Conservation (phyloP, 306 rosid species). For the Gastrolobium bilobum region DNA sequence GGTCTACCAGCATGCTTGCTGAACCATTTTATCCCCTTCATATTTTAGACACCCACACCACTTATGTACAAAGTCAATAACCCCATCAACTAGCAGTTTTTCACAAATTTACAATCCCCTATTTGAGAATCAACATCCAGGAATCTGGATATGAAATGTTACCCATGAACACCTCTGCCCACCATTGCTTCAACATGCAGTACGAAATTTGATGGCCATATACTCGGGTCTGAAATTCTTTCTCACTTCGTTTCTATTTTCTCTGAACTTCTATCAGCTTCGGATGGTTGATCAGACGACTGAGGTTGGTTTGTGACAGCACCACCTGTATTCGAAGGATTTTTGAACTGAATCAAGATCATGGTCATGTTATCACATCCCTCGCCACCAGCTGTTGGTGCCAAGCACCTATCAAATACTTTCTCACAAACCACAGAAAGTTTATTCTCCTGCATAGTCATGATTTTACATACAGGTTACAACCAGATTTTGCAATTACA, state of each 20-base stretch:
- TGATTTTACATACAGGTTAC: slow-evolving; percentile 25
- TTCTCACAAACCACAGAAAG: slow-evolving; percentile 86
- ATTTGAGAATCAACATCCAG: slow-evolving; percentile 42
- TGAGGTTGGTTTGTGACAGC: slow-evolving; percentile 57
- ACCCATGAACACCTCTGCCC: slow-evolving; percentile 17
- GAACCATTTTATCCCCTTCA: neutral
- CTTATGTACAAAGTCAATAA: slow-evolving; percentile 55
- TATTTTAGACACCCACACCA: slow-evolving; percentile 17
- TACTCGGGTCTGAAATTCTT: slow-evolving; percentile 27
- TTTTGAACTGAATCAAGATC: slow-evolving; percentile 93
- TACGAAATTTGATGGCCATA: slow-evolving; percentile 3
- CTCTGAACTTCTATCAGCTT: slow-evolving; percentile 46
- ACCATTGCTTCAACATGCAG: slow-evolving; percentile 37
- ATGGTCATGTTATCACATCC: slow-evolving; percentile 99
- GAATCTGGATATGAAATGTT: slow-evolving; percentile 40
- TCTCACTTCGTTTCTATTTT: slow-evolving; percentile 34
- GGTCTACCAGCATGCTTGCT: slow-evolving; percentile 18
- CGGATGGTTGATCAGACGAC: slow-evolving; percentile 51
- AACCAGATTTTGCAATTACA: neutral
- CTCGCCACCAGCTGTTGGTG: slow-evolving; percentile 89
- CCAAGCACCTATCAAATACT: slow-evolving; percentile 94
- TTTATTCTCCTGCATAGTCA: slow-evolving; percentile 74
- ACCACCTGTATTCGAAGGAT: slow-evolving; percentile 49
- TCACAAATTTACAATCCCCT: slow-evolving; percentile 55
- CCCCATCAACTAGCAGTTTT: slow-evolving; percentile 40